Evolutionary conservation across 768 basidiomycete genomes (phyloP), one percentile per base, ranked within the genome.

Genomic region (Mycena kentingensis): DNA sequence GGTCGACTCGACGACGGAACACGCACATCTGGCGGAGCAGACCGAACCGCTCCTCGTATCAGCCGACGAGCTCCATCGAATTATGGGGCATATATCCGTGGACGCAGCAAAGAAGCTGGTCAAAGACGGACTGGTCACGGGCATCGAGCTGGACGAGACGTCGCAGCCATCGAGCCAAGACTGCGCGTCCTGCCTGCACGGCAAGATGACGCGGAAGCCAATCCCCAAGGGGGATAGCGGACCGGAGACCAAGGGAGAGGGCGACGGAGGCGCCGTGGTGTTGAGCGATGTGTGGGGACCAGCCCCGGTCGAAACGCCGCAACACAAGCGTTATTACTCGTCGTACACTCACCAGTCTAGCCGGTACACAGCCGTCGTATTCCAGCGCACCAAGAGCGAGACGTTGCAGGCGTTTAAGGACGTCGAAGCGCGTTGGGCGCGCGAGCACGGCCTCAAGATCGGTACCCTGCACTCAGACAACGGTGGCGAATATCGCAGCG

Each of bases 241-340:
- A 12, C 41, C 55, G 15, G 43, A 57, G 10, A 58, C 67, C 3
- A 18, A 42, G 19, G 44, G 36, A 18, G 18, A 35, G 1, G 63
- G 69, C n/a, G n/a, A n/a, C n/a, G n/a, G n/a, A 52, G 68, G 70
- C 4, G 67, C 67, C 1, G 63, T 65, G 25, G 65, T 73, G 10
- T 67, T 70, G 34, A 60, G 61, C 1, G 67, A 75, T 52, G 48
- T 75, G 2, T 75, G 71, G 69, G 71, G 72, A n/a, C 70, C 70
- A 4, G 55, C 68, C 15, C 54, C 52, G 5, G 57, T 63, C 1
- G 16, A 55, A 0, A 62, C 64, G 3, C 22, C 67, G 1, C 44
- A 56, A 0, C 52, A 60, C 7, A 52, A 61, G 11, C 16, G 27
- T 0, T 75, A 74, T 46, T 69, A 67, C 37, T 52, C 63, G 12